Evolutionary conservation across 2,329 filamentous ascomycete genomes (phyloP).

Genomic region (Emericellopsis cladophorae): DNA sequence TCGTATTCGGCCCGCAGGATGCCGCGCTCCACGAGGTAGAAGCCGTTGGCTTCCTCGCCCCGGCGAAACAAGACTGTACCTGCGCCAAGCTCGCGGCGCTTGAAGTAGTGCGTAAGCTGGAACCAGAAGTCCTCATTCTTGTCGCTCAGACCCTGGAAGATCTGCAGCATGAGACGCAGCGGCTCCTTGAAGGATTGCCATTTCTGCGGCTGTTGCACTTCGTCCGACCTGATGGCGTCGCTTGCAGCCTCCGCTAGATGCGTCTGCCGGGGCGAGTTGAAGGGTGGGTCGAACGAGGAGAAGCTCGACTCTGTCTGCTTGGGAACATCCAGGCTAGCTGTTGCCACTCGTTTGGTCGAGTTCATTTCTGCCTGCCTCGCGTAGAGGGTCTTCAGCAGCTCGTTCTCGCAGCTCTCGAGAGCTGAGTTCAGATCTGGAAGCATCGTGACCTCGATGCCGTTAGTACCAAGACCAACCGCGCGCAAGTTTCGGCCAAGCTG

Average conservation of each 20-base stretch:
- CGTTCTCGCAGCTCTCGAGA: constrained; percentile 89
- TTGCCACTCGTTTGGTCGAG: constrained; percentile 26
- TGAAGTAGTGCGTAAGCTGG: constrained; percentile 63
- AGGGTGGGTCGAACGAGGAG: constrained; percentile 26
- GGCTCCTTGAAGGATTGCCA: constrained; percentile 88
- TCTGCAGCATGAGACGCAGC: constrained; percentile 80
- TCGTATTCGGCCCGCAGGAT: constrained; percentile 86
- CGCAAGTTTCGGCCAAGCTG: constrained; percentile 67
- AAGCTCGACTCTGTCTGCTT: constrained; percentile 14
- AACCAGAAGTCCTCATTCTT: constrained; percentile 97
- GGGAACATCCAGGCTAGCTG: constrained; percentile 36
- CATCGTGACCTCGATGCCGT: constrained; percentile 62
- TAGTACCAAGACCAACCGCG: constrained; percentile 69
- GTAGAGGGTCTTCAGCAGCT: constrained; percentile 73
- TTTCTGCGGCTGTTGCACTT: constrained; percentile 45
- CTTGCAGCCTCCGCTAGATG: constrained; percentile 70
- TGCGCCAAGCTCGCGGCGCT: constrained; percentile 49
- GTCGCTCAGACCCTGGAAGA: constrained; percentile 79
- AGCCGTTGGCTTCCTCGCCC: constrained; percentile 66
- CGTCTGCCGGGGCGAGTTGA: constrained; percentile 69
- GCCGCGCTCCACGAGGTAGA: constrained; percentile 83
- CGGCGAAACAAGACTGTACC: constrained; percentile 67
- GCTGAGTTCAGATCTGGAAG: constrained; percentile 88
- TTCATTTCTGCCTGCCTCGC: constrained; percentile 50
- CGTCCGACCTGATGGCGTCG: constrained; percentile 57